Base-by-base conservation (phyloP, 139 green algal species). In the Chlamydomonas eustigma region DNA sequence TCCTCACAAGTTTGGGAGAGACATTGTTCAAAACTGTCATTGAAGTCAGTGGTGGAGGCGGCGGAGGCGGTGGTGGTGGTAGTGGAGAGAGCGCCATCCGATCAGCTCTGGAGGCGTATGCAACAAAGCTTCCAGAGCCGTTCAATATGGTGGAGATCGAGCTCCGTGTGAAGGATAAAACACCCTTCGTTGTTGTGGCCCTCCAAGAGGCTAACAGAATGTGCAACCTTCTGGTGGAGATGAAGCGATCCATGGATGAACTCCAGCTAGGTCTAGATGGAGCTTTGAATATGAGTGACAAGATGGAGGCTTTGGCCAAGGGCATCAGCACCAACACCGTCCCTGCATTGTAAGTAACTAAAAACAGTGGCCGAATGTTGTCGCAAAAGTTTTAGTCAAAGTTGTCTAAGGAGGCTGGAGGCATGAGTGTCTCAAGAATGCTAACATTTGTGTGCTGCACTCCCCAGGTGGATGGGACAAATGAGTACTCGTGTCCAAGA, bases 71-170 rank as follows among this genome's bases (percentile, higher is more conserved):
- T 24, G 80, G 79, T 35, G 84, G 84, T 36, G 79, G 78, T n/a
- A 84, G 78, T 30, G 69, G 75, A 22, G 88, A 92, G 78, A 70
- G 74, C 36, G 68, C 77, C n/a, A 84, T 96, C 36, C 88, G 89
- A 36, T 31, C 64, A 1, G 75, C 77, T 12, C 80, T 96, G 22
- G 77, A 91, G 74, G 38, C 73, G 8, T 93, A 86, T 84, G 86
- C 88, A 80, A 84, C 92, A 50, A 75, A 74, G 33, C 80, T 94
- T 73, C 91, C 91, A 1, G 88, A 93, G 83, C 75, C 80, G 6
- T 90, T 94, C 80, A 91, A 90, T 76, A 91, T 96, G 85, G 81
- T 94, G n/a, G 91, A 96, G 73, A 86, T 94, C 30, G 91, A 96
- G 85, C 37, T 81, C 34, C 82, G 88, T 31, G 81, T 96, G 37